Conservation (phyloP, 1,284 basidiomycete species). For the Melanopsichium pennsylvanicum region DNA sequence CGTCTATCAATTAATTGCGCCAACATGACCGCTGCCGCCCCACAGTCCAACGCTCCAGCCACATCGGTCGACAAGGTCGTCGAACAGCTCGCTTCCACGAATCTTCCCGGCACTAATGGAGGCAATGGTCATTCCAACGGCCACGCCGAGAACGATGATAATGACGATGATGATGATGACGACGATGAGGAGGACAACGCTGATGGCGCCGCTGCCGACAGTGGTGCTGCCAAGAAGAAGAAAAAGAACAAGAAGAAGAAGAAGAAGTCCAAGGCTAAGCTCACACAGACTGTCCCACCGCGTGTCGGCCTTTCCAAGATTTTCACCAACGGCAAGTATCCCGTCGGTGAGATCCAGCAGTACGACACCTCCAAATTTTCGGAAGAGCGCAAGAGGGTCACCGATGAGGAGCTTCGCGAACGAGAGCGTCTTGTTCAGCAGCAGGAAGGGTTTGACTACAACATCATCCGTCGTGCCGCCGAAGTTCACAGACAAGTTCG, state of each 20-base stretch:
- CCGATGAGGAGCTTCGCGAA: conserved; percentile 88
- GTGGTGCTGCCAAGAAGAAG: conserved; percentile 68
- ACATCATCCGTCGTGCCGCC: conserved; percentile 86
- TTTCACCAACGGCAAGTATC: conserved; percentile 84
- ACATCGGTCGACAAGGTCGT: conserved; percentile 34
- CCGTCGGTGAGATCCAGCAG: conserved; percentile 88
- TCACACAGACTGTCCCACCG: conserved; percentile 86
- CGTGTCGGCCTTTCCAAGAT: conserved; percentile 87
- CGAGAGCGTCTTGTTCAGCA: conserved; percentile 72
- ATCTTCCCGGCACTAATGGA: conserved; percentile 28
- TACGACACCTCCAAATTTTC: conserved; percentile 72
- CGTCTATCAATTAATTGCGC: not conserved
- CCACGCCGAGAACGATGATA: conserved; percentile 22
- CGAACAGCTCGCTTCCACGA: conserved; percentile 39
- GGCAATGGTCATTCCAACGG: conserved; percentile 24
- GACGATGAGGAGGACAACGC: conserved; percentile 49
- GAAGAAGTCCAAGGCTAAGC: conserved; percentile 55
- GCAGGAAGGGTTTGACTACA: conserved; percentile 73
- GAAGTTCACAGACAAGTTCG: conserved; percentile 94
- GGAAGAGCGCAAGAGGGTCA: conserved; percentile 78
- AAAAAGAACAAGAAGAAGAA: conserved; percentile 88
- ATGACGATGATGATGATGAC: conserved; percentile 50
- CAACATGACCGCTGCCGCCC: conserved; percentile 21
- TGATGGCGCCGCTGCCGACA: conserved; percentile 23
- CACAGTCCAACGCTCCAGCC: conserved; percentile 17